Evolutionary conservation across 108 stramenopile species (phyloP), one percentile per base, ranked within the genome.

Genomic region (Nitzschia sp.): DNA sequence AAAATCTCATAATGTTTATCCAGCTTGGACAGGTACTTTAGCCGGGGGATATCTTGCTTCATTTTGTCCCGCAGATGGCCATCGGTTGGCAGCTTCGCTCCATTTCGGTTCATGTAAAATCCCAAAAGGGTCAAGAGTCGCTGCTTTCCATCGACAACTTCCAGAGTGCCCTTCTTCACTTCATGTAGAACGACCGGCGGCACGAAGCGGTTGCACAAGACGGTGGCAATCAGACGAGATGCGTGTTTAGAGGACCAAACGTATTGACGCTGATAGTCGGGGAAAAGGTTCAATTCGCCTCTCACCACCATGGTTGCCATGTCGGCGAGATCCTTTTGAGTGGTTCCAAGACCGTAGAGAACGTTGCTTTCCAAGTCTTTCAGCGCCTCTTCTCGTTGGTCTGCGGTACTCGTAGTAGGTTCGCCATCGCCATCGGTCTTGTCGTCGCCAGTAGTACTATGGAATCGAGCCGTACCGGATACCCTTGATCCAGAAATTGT

Each of bases 71-170:
- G 38, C 13, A 41, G 9, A 13, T 13, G 6, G 13, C 9, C 38
- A 41, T 41, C 38, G 6, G 6, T 41, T 41, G 38, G 38, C 38
- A 41, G 13, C 9, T 9, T 13, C 6, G 38, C 38, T 41, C 38
- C 38, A 6, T 41, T 13, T 41, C 38, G 38, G 13, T 41, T 41
- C 38, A 41, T 41, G 13, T 41, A 41, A 6, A 6, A 41, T 6
- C 9, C 38, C 38, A 41, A 41, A 6, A 41, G 13, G 13, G 9
- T 41, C 38, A 13, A 9, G 9, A 68, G 31, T 3, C 68, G 55
- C 36, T 68, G 68, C 33, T 68, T 68, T 23, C 68, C 68, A 23
- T 68, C 68, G 6, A 68, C 46, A 8, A 68, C 68, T 17, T 68
- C 68, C 30, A 16, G 35, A 4, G 21, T 32, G 13, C 68, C 68